phyloP scores from a whole-genome alignment of 1,139 yeast genomes.

The Lizanozyma gosingica region DNA sequence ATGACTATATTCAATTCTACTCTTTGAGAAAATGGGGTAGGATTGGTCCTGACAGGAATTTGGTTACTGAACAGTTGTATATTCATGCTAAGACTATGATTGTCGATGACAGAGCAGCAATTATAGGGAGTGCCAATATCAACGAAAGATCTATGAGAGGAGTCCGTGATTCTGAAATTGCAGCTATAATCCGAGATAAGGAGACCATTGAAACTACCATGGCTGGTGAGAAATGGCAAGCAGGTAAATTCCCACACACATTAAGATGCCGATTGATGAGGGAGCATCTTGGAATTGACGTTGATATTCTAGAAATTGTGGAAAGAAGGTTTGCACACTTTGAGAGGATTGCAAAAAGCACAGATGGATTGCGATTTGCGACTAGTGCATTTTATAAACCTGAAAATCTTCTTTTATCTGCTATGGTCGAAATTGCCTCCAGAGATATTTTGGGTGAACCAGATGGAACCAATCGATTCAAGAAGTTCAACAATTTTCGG shows the following conservation, averaged over 20 bases:
- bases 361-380: slow-evolving; percentile 34
- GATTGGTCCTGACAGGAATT: slow-evolving; percentile 63
- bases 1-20: slow-evolving; percentile 84
- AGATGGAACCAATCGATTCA: slow-evolving; percentile 43
- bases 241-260: slow-evolving; percentile 84
- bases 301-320: slow-evolving; percentile 76
- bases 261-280: slow-evolving; percentile 88
- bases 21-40: slow-evolving; percentile 95
- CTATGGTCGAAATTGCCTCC: slow-evolving; percentile 68
- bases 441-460: slow-evolving; percentile 50
- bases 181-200: slow-evolving; percentile 78
- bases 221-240: slow-evolving; percentile 76
- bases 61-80: slow-evolving; percentile 87
- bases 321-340: slow-evolving; percentile 64
- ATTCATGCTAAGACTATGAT: slow-evolving; percentile 89
- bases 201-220: slow-evolving; percentile 65
- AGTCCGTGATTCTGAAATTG: slow-evolving; percentile 87
- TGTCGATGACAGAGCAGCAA: slow-evolving; percentile 90
- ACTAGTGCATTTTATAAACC: slow-evolving; percentile 28
- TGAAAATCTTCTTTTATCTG: slow-evolving; percentile 37
- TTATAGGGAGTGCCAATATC: slow-evolving; percentile 93
- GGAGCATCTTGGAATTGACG: slow-evolving; percentile 91
- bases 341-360: slow-evolving; percentile 44
- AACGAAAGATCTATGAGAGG: slow-evolving; percentile 96
- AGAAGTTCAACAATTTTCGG: slow-evolving; percentile 18